A percentile compares a stretch with the other conserved stretches of the same genome.
phyloP scores from a whole-genome alignment of 202 grass and related monocot genomes.

The Schoenoplectus tabernaemontani region DNA sequence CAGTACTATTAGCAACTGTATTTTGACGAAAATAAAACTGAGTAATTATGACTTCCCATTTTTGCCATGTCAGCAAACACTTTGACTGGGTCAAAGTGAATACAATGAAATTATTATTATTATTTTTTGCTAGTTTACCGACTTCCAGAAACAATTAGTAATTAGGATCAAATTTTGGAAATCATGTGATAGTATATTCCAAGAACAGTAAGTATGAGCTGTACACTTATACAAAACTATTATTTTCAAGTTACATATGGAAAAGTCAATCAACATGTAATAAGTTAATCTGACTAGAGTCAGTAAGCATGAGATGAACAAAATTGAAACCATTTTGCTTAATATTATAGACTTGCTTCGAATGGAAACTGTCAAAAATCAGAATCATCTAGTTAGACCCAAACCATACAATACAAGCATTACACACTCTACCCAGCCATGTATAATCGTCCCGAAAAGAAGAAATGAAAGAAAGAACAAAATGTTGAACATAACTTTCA shows the following conservation, averaged over 20 bases:
- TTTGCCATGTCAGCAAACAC: no score
- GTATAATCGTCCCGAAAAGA: not conserved
- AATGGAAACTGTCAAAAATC: not conserved
- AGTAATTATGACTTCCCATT: no score
- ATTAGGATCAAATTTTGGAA: not conserved
- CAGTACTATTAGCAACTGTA: no score
- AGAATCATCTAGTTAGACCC: slow-evolving; percentile 6
- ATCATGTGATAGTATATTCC: not conserved
- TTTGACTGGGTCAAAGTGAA: not conserved
- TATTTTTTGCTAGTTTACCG: no score
- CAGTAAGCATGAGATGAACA: not conserved
- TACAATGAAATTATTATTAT: not conserved
- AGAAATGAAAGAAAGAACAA: slow-evolving; percentile 11
- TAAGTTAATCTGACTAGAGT: not conserved
- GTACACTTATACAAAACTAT: not conserved
- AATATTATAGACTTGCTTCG: slow-evolving; percentile 14
- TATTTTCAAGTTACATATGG: not conserved
- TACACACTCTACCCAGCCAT: slow-evolving; percentile 4
- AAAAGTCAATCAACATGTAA: not conserved
- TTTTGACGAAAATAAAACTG: no score
- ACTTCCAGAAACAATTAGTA: no score
- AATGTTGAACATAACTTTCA: slow-evolving; percentile 23
- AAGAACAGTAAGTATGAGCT: not conserved
- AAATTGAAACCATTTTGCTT: slow-evolving; percentile 6
- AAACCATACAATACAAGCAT: not conserved